Evolutionary conservation across 306 rosid species (phyloP).

Genomic region (Citrullus amarus): DNA sequence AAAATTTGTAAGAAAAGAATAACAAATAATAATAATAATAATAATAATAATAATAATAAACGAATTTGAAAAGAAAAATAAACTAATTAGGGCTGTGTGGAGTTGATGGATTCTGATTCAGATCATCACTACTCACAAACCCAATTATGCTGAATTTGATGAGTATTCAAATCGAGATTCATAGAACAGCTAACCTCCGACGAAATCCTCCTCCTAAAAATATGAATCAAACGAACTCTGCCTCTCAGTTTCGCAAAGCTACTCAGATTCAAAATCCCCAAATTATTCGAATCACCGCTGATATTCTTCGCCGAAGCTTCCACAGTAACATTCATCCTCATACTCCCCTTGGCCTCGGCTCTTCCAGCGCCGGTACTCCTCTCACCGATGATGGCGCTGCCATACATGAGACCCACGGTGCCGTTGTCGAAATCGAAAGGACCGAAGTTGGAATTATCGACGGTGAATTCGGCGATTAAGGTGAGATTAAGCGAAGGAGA

Average conservation of each 20-base stretch:
- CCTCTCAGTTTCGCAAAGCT: slow-evolving; percentile 32
- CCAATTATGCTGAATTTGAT: slow-evolving; percentile 17
- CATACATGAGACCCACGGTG: slow-evolving; percentile 17
- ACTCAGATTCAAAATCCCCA: slow-evolving; percentile 33
- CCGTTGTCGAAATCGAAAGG: slow-evolving; percentile 22
- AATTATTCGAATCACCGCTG: slow-evolving; percentile 12
- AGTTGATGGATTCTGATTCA: too few relatives aligned
- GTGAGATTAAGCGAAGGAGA: slow-evolving; percentile 27
- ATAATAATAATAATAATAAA: not conserved
- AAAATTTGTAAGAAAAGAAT: not conserved
- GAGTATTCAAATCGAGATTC: slow-evolving; percentile 29
- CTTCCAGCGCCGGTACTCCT: not conserved
- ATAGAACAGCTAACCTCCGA: slow-evolving; percentile 33
- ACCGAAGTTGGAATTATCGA: slow-evolving; percentile 47
- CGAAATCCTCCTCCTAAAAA: slow-evolving; percentile 21
- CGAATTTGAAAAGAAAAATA: not conserved
- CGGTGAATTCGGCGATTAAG: slow-evolving; percentile 14
- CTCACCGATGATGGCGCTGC: slow-evolving; percentile 19
- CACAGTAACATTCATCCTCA: slow-evolving; percentile 11
- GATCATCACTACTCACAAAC: slow-evolving; percentile 15
- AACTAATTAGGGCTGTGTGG: not conserved
- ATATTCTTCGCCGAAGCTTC: slow-evolving; percentile 16
- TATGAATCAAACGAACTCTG: slow-evolving; percentile 22
- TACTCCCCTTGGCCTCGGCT: slow-evolving; percentile 18
- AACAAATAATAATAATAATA: not conserved